A percentile compares a stretch with the other conserved stretches of the same genome.
Conservation (phyloP, 2,329 filamentous ascomycete genomes). For the Fusarium nelsonii region DNA sequence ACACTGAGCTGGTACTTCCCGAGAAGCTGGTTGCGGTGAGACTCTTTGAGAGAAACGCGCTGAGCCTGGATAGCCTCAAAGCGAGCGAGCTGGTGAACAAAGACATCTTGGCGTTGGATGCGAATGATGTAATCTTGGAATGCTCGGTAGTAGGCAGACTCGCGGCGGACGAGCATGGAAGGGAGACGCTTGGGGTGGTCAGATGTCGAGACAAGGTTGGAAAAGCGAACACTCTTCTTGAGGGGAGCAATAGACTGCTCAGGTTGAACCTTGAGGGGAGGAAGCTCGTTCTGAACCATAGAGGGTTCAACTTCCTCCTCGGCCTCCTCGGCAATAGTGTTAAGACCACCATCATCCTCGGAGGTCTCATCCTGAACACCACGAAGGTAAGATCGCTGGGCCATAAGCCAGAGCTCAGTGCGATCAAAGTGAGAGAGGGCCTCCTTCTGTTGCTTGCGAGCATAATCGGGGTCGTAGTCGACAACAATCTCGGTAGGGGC, state of each 20-base stretch:
- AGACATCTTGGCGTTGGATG: conserved; percentile 77
- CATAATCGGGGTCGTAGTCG: conserved; percentile 81
- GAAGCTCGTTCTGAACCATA: conserved; percentile 46
- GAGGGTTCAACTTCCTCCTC: conserved; percentile 50
- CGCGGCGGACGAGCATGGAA: conserved; percentile 66
- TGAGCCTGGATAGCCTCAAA: conserved; percentile 90
- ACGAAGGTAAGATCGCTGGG: conserved; percentile 82
- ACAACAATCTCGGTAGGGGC: conserved; percentile 73
- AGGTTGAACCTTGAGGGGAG: conserved; percentile 27
- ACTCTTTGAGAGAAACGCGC: conserved; percentile 77
- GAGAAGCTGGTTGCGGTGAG: conserved; percentile 83
- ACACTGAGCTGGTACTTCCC: conserved; percentile 86
- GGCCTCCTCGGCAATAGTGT: conserved; percentile 54
- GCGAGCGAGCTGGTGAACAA: conserved; percentile 84
- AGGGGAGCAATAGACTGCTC: conserved; percentile 49
- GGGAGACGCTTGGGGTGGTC: conserved; percentile 64
- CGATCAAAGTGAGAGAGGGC: conserved; percentile 83
- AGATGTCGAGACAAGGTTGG: conserved; percentile 62
- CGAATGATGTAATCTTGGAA: conserved; percentile 81
- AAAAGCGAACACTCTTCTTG: conserved; percentile 85
- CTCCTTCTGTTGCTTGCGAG: conserved; percentile 76
- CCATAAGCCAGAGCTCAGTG: conserved; percentile 86
- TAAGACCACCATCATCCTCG: conserved; percentile 53
- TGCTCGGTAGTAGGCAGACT: conserved; percentile 88
- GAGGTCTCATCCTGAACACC: conserved; percentile 67